These are phyloP conservation scores for Phytomonas serpens DNA, from an alignment of 208 protist species.

Conservation along the genomic window DNA sequence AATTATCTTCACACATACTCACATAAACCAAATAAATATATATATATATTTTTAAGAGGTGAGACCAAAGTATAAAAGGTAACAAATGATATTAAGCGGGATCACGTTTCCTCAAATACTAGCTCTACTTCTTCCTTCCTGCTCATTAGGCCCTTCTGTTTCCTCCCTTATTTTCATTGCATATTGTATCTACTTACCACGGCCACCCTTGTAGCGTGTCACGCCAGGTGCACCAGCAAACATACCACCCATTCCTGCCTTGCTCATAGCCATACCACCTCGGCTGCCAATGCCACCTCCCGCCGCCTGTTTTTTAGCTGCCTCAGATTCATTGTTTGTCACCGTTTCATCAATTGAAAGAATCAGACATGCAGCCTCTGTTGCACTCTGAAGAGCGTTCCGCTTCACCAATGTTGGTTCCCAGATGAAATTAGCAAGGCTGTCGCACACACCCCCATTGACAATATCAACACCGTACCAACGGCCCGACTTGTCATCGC, in stretches of 20 bases:
- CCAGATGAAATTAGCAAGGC: slow-evolving; percentile 97
- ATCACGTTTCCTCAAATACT: neutral
- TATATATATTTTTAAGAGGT: neutral
- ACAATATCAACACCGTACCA: slow-evolving; percentile 99
- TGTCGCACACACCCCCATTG: slow-evolving; percentile 97
- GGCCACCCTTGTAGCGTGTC: slow-evolving; percentile 74
- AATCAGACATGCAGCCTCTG: slow-evolving; percentile 99
- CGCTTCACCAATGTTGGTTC: slow-evolving; percentile 99
- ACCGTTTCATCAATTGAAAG: slow-evolving; percentile 99
- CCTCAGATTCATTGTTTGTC: slow-evolving; percentile 90
- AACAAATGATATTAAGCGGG: neutral
- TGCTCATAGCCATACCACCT: slow-evolving; percentile 83
- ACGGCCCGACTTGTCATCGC: slow-evolving; percentile 25
- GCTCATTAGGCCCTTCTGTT: neutral
- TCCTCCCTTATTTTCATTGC: neutral
- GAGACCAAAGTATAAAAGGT: slow-evolving; percentile 6
- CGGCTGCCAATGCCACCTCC: slow-evolving; percentile 37
- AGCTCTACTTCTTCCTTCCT: slow-evolving; percentile 1
- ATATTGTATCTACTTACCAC: slow-evolving; percentile 43
- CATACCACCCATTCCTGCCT: slow-evolving; percentile 90
- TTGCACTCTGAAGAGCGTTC: slow-evolving; percentile 98
- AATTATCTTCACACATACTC: slow-evolving; percentile 1
- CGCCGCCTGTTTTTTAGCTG: slow-evolving; percentile 79
- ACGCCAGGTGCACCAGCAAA: slow-evolving; percentile 85
- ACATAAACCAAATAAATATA: slow-evolving; percentile 4